Conservation (phyloP, 495 filamentous ascomycete genomes). For the Hypoxylon cercidicola region DNA sequence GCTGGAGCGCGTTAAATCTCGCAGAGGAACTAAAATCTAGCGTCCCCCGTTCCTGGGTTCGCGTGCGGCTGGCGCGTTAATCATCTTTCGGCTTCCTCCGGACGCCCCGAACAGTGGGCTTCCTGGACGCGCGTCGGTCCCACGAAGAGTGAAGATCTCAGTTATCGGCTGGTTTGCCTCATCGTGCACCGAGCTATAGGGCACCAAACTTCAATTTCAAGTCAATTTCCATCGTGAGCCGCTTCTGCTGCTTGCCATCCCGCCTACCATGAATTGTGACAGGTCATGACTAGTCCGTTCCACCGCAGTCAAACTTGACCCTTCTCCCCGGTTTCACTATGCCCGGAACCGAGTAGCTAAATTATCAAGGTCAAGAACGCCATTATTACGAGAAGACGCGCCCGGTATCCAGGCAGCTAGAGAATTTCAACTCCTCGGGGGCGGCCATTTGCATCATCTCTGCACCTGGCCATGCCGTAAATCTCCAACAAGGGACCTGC, state of each 20-base stretch:
- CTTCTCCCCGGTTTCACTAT: conserved; percentile 34
- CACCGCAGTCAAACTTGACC: conserved; percentile 32
- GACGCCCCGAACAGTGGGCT: conserved; percentile 24
- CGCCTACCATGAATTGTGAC: conserved; percentile 16
- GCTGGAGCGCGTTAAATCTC: conserved; percentile 17
- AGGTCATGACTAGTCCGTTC: conserved; percentile 29
- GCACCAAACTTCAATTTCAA: not conserved
- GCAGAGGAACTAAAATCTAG: conserved; percentile 32
- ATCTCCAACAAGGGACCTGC: conserved; percentile 16
- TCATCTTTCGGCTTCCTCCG: conserved; percentile 36
- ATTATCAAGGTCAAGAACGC: conserved; percentile 7
- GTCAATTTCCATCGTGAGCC: not conserved
- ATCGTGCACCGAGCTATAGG: not conserved
- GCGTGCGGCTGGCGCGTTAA: conserved; percentile 39
- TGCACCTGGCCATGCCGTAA: conserved; percentile 20
- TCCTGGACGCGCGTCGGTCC: conserved; percentile 33
- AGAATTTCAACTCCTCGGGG: conserved; percentile 10
- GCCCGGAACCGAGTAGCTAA: conserved; percentile 33
- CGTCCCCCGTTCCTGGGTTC: conserved; percentile 38
- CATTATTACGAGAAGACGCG: not conserved
- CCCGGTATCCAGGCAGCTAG: not conserved
- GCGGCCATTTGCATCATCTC: conserved; percentile 40
- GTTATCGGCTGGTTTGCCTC: not conserved
- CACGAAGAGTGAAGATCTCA: conserved; percentile 10
- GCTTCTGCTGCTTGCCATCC: conserved; percentile 8